These are phyloP conservation scores for Yarrowia divulgata DNA, from an alignment of 805 yeast genomes.

Conservation along the genomic window DNA sequence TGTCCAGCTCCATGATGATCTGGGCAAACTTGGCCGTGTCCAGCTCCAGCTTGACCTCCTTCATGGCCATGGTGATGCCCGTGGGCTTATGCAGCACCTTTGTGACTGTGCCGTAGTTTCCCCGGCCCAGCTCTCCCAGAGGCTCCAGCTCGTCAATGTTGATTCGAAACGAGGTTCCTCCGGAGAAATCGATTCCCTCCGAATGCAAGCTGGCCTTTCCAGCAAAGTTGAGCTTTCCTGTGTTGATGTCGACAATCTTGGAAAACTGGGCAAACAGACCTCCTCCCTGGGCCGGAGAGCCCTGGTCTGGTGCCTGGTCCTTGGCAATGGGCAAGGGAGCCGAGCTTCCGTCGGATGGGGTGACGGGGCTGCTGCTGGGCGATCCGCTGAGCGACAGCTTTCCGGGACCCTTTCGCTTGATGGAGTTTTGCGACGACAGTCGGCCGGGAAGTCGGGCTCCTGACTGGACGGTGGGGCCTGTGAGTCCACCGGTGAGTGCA, in stretches of 20 bases:
- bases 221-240: constrained; percentile 89
- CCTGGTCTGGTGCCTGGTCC: constrained; percentile 40
- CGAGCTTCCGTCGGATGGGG: constrained; percentile 47
- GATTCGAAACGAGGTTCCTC: constrained; percentile 86
- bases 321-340: constrained; percentile 43
- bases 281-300: constrained; percentile 18
- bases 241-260: constrained; percentile 86
- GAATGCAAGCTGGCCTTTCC: constrained; percentile 94
- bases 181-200: constrained; percentile 87
- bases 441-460: constrained; percentile 24
- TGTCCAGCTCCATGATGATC: constrained; percentile 94
- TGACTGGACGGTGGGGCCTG: constrained; percentile 26
- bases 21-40: constrained; percentile 95
- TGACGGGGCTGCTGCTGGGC: constrained; percentile 41
- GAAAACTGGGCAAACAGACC: constrained; percentile 78
- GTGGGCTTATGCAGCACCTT: constrained; percentile 94
- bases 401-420: constrained; percentile 33
- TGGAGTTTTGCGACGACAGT: constrained; percentile 36
- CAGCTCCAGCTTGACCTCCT: constrained; percentile 89
- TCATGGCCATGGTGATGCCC: constrained; percentile 93
- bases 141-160: constrained; percentile 79
- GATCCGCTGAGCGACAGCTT: constrained; percentile 43
- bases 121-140: constrained; percentile 86
- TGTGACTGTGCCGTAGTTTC: constrained; percentile 95
- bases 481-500: constrained; percentile 41